Evolutionary conservation across 352 stramenopile species (phyloP).

Genomic region (Elongisporangium prolatum): DNA sequence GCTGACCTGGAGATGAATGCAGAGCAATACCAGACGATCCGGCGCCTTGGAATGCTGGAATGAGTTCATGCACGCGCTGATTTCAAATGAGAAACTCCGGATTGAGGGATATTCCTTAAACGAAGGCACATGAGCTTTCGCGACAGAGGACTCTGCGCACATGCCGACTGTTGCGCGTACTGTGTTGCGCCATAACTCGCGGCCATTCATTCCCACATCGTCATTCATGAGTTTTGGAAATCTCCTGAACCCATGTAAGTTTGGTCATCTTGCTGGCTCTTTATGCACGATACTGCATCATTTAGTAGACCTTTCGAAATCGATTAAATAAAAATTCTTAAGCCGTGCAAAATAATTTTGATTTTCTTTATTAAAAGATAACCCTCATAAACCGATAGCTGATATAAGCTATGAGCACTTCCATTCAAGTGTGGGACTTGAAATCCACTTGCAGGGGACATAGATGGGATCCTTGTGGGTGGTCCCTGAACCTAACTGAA

Average conservation of each 20-base stretch:
- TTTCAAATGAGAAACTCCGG: not conserved
- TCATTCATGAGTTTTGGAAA: too few species aligned
- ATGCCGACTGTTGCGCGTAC: too few species aligned
- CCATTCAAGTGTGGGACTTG: not conserved
- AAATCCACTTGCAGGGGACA: not conserved
- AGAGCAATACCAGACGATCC: constrained; percentile 40
- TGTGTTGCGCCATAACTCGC: too few species aligned
- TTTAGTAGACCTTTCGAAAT: not conserved
- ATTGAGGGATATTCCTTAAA: too few species aligned
- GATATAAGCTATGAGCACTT: too few species aligned
- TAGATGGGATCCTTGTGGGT: not conserved
- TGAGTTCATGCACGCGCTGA: not conserved
- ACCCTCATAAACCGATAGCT: too few species aligned
- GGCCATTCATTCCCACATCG: too few species aligned
- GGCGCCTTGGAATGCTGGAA: constrained; percentile 17
- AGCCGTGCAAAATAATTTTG: too few species aligned
- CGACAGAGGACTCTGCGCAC: too few species aligned
- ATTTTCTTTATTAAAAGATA: too few species aligned
- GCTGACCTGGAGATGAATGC: constrained; percentile 1
- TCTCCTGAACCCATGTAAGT: not conserved
- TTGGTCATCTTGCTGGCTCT: not conserved
- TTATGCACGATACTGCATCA: not conserved
- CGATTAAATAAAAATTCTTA: not conserved
- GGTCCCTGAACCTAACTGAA: not conserved
- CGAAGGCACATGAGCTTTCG: too few species aligned